These are phyloP conservation scores for Bifiguratus adelaidae DNA, from an alignment of 192 early-diverging fungal species.

Conservation along the genomic window DNA sequence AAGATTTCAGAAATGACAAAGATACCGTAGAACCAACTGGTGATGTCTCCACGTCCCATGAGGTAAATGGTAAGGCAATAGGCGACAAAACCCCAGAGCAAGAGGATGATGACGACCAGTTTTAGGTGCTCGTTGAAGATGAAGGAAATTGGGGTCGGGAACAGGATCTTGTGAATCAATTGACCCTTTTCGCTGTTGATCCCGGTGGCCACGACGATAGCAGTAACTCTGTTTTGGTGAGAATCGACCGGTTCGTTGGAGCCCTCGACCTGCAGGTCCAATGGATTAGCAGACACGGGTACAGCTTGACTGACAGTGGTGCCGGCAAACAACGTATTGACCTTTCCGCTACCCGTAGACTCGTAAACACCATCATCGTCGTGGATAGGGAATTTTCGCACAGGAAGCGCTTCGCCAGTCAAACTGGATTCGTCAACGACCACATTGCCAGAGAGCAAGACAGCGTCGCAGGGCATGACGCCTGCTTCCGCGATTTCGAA, in stretches of 20 bases:
- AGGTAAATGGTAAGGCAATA: conserved; percentile 44
- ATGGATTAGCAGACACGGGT: not conserved
- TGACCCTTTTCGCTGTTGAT: conserved; percentile 55
- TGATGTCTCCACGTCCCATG: conserved; percentile 46
- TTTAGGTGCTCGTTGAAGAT: conserved; percentile 75
- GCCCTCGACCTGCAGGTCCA: too few relatives aligned
- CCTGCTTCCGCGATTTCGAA: conserved; percentile 30
- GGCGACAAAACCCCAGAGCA: conserved; percentile 53
- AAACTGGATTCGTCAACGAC: conserved; percentile 68
- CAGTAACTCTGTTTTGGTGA: conserved; percentile 19
- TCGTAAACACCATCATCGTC: conserved; percentile 32
- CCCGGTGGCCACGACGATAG: conserved; percentile 56
- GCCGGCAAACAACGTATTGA: conserved; percentile 58
- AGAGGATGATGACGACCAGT: conserved; percentile 48
- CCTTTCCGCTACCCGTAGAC: conserved; percentile 26
- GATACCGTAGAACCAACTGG: conserved; percentile 66
- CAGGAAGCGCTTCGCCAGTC: conserved; percentile 73
- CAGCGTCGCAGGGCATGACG: conserved; percentile 55
- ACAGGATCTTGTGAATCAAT: conserved; percentile 69
- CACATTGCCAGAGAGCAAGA: conserved; percentile 53
- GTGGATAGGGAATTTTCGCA: conserved; percentile 62
- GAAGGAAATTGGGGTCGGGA: conserved; percentile 56
- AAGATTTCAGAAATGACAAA: conserved; percentile 63
- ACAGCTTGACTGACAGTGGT: conserved; percentile 49
- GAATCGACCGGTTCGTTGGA: conserved; percentile 10